Percentiles rank a stretch among this genome's conserved stretches.
These are phyloP conservation scores for Saitozyma podzolica DNA, from an alignment of 768 basidiomycete genomes.

Conservation along the genomic window DNA sequence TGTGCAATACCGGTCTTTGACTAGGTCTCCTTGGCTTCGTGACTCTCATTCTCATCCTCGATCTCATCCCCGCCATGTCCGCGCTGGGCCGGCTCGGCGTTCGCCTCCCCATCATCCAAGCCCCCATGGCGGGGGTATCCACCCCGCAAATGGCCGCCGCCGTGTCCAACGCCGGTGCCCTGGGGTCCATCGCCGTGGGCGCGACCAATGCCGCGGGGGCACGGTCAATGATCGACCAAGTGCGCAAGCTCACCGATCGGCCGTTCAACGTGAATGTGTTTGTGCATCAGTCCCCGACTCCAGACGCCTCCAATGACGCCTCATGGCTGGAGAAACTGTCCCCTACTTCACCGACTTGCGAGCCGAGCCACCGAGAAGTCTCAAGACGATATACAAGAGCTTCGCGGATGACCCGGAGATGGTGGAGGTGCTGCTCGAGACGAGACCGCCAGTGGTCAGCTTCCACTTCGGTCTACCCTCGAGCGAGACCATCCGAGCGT, in stretches of 20 bases:
- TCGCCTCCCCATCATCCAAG: slow-evolving; percentile 38
- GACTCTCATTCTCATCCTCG: too few species aligned
- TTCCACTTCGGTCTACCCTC: slow-evolving; percentile 46
- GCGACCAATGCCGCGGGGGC: slow-evolving; percentile 21
- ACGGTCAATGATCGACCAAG: slow-evolving; percentile 24
- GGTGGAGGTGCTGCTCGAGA: slow-evolving; percentile 30
- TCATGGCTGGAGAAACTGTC: slow-evolving; percentile 30
- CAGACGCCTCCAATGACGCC: slow-evolving; percentile 5
- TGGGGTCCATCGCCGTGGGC: slow-evolving; percentile 41
- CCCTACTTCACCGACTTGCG: slow-evolving; percentile 21
- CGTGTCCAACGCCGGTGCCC: slow-evolving; percentile 42
- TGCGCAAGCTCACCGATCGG: slow-evolving; percentile 15
- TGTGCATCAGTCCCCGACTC: slow-evolving; percentile 19
- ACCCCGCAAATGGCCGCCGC: slow-evolving; percentile 42
- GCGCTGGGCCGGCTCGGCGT: slow-evolving; percentile 27
- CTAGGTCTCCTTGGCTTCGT: too few species aligned
- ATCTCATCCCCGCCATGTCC: background rate
- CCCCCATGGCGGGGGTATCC: slow-evolving; percentile 47
- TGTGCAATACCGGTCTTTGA: too few species aligned
- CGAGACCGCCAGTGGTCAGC: slow-evolving; percentile 26
- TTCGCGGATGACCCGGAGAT: slow-evolving; percentile 33
- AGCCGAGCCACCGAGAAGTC: slow-evolving; percentile 10
- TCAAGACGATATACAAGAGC: slow-evolving; percentile 30
- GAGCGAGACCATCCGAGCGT: slow-evolving; percentile 7
- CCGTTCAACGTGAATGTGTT: slow-evolving; percentile 46